Evolutionary conservation across 2,329 filamentous ascomycete genomes (phyloP).

Genomic region (Cercospora sp.): DNA sequence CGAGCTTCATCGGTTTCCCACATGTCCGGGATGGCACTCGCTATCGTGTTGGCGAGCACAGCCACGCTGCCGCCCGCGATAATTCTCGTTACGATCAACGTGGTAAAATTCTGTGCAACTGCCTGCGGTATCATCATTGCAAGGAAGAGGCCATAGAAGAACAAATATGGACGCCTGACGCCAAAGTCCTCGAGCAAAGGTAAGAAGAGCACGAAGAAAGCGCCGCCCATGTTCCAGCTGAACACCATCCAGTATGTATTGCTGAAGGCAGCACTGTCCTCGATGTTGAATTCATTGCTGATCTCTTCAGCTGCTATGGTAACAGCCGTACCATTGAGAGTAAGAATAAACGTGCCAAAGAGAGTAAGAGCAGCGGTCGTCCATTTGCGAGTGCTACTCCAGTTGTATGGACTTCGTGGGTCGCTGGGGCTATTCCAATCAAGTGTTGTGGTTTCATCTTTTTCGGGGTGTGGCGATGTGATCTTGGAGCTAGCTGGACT

Average conservation of each 20-base stretch:
- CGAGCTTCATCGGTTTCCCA: slow-evolving; percentile 39
- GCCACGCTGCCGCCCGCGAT: slow-evolving; percentile 43
- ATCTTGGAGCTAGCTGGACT: background rate
- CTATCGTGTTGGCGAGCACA: slow-evolving; percentile 41
- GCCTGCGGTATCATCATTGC: slow-evolving; percentile 45
- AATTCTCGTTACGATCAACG: slow-evolving; percentile 42
- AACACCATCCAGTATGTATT: slow-evolving; percentile 44
- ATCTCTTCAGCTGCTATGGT: slow-evolving; percentile 40
- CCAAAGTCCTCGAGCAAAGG: slow-evolving; percentile 44
- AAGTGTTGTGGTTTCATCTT: slow-evolving; percentile 43
- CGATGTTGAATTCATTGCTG: slow-evolving; percentile 38
- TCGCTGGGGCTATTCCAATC: slow-evolving; percentile 53
- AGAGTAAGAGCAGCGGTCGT: slow-evolving; percentile 38
- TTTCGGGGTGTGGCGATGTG: slow-evolving; percentile 10
- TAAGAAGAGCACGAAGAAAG: slow-evolving; percentile 41
- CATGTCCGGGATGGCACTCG: slow-evolving; percentile 44
- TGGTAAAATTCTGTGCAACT: slow-evolving; percentile 43
- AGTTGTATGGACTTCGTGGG: slow-evolving; percentile 41
- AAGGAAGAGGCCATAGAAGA: slow-evolving; percentile 40
- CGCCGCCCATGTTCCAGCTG: slow-evolving; percentile 42
- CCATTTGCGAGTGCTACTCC: slow-evolving; percentile 39
- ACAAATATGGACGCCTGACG: slow-evolving; percentile 35
- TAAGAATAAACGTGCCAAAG: slow-evolving; percentile 38
- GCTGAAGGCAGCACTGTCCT: slow-evolving; percentile 40
- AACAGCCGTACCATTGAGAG: slow-evolving; percentile 43